phyloP scores from a whole-genome alignment of 345 rosid genomes.

The Citrus sinensis region DNA sequence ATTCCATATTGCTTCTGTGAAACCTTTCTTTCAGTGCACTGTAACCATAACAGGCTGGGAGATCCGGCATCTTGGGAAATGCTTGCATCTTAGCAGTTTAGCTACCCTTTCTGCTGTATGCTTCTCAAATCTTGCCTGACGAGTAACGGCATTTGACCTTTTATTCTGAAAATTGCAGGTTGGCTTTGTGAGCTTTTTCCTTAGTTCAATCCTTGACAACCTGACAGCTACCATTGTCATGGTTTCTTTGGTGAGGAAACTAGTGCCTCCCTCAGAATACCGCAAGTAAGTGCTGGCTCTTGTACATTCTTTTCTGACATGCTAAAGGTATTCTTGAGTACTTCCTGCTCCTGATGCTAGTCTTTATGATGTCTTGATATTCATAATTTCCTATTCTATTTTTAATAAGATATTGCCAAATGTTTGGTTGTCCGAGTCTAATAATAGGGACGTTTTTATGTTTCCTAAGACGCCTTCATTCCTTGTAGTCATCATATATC shows the following conservation, averaged over 20 bases:
- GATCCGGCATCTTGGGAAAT: neutral
- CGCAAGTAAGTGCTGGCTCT: constrained; percentile 66
- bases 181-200: constrained; percentile 88
- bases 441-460: neutral
- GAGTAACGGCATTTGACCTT: constrained; percentile 15
- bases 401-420: neutral
- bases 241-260: constrained; percentile 90
- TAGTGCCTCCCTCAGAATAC: constrained; percentile 84
- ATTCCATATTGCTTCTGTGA: neutral
- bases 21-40: neutral
- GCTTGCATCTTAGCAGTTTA: too few relatives aligned
- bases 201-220: constrained; percentile 87
- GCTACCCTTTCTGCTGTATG: neutral
- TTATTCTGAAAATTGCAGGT: constrained; percentile 49
- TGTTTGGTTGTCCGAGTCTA: neutral
- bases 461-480: neutral
- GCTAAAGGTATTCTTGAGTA: neutral
- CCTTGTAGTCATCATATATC: neutral
- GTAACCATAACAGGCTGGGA: neutral
- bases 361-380: neutral
- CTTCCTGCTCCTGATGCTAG: neutral
- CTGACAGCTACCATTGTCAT: constrained; percentile 92
- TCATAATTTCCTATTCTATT: neutral
- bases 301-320: neutral
- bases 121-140: neutral